These are phyloP conservation scores for Balamuthia mandrillaris DNA, from an alignment of 208 protist species.

Conservation along the genomic window DNA sequence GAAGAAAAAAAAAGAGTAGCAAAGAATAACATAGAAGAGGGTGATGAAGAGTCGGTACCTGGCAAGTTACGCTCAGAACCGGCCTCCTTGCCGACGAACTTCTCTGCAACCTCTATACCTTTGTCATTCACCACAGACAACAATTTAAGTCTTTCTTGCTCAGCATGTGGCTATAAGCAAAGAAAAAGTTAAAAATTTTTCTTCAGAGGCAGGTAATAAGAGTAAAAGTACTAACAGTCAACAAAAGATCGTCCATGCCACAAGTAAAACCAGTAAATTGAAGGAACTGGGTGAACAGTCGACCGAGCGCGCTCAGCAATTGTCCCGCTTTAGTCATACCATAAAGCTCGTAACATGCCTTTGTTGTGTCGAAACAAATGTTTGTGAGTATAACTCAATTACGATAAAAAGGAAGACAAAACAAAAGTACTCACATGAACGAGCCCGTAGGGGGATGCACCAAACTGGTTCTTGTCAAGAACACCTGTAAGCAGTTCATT, in stretches of 20 bases:
- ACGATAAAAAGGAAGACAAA: not conserved
- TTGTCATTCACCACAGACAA: not conserved
- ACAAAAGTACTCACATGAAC: slow-evolving; percentile 41
- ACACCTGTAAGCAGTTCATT: slow-evolving; percentile 94
- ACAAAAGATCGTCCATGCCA: slow-evolving; percentile 95
- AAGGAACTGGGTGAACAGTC: slow-evolving; percentile 92
- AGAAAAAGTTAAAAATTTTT: slow-evolving; percentile 61
- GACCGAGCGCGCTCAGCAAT: slow-evolving; percentile 89
- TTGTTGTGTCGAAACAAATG: slow-evolving; percentile 75
- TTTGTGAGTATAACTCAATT: not conserved
- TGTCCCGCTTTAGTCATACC: slow-evolving; percentile 86
- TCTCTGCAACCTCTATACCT: not conserved
- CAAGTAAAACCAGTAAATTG: slow-evolving; percentile 95
- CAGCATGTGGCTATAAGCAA: not conserved
- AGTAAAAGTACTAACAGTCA: slow-evolving; percentile 56
- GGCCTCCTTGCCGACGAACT: slow-evolving; percentile 12
- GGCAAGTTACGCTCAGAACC: too few relatives aligned
- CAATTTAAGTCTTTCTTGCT: not conserved
- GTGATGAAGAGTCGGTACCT: too few relatives aligned
- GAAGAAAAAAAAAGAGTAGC: too few relatives aligned
- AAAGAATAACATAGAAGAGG: too few relatives aligned
- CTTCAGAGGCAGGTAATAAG: not conserved
- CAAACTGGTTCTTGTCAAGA: slow-evolving; percentile 94
- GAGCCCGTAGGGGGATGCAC: slow-evolving; percentile 65
- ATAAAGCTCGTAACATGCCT: slow-evolving; percentile 95